Evolutionary conservation across 257 asterid genomes (phyloP).

Genomic region (Capsicum baccatum): DNA sequence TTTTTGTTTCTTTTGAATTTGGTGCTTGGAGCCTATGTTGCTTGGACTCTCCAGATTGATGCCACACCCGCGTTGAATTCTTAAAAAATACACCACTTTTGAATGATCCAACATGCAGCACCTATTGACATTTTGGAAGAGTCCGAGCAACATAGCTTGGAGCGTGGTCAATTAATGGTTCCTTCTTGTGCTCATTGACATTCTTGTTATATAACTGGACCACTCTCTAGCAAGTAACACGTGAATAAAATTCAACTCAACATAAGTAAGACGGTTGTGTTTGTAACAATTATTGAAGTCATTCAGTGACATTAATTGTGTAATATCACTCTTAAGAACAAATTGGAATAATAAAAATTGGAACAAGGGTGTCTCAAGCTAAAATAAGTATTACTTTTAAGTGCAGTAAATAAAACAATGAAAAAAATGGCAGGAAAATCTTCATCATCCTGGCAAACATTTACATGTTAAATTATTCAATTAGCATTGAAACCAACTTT

Average conservation of each 20-base stretch:
- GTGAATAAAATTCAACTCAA: not conserved
- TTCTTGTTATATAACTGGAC: not conserved
- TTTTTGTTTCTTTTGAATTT: not conserved
- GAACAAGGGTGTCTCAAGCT: too few species aligned
- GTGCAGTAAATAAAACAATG: too few species aligned
- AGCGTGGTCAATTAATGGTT: not conserved
- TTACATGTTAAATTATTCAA: not conserved
- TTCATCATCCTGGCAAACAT: not conserved
- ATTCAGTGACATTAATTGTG: not conserved
- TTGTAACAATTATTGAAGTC: constrained; percentile 1
- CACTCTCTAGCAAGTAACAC: not conserved
- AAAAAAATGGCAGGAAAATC: not conserved
- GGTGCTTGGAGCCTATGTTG: not conserved
- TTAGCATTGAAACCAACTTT: not conserved
- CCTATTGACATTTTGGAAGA: too few species aligned
- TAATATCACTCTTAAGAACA: not conserved
- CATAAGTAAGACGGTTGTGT: not conserved
- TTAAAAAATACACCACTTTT: too few species aligned
- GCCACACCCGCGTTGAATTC: too few species aligned
- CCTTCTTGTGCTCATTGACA: not conserved
- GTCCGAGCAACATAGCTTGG: not conserved
- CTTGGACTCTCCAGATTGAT: too few species aligned
- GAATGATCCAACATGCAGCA: too few species aligned
- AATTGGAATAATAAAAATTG: too few species aligned
- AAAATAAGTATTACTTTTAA: too few species aligned